Percentiles rank a stretch among this genome's conserved stretches.
Conservation (phyloP, 2,329 filamentous ascomycete genomes). For the Sporothrix pseudoabietina region DNA sequence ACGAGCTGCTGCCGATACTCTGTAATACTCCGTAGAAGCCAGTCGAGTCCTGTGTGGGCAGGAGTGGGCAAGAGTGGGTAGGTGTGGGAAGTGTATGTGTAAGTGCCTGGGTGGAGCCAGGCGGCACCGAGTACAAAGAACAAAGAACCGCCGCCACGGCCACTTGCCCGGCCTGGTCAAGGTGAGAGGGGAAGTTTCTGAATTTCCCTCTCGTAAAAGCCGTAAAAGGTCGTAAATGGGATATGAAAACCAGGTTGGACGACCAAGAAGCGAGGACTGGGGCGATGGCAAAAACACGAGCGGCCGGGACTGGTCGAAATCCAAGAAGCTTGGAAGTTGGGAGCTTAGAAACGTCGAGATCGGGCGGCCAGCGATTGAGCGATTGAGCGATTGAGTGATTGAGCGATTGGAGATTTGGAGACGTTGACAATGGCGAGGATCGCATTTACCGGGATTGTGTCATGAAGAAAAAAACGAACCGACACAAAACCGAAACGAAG, state of each 20-base stretch:
- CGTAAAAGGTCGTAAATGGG: not conserved
- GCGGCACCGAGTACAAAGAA: slow-evolving; percentile 11
- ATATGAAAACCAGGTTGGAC: not conserved
- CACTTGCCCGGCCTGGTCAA: slow-evolving; percentile 5
- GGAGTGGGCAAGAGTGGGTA: slow-evolving; percentile 1
- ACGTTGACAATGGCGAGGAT: not conserved
- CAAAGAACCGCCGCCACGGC: slow-evolving; percentile 3
- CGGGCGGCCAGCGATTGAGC: not conserved
- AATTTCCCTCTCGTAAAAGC: not conserved
- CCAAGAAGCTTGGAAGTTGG: not conserved
- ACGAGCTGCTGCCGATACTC: not conserved
- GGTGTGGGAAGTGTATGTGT: slow-evolving; percentile 24
- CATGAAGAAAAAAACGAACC: not conserved
- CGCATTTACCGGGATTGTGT: not conserved
- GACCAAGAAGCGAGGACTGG: not conserved
- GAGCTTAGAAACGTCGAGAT: not conserved
- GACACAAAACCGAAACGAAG: not conserved
- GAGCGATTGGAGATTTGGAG: not conserved
- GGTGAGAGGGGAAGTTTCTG: not conserved
- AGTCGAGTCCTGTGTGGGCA: not conserved
- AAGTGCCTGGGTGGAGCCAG: slow-evolving; percentile 24
- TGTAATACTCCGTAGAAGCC: not conserved
- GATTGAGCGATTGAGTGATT: not conserved
- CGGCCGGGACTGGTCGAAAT: not conserved
- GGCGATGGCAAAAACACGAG: not conserved